phyloP scores from a whole-genome alignment of 2,329 filamentous ascomycete genomes.

The Verticillium tricorpus region DNA sequence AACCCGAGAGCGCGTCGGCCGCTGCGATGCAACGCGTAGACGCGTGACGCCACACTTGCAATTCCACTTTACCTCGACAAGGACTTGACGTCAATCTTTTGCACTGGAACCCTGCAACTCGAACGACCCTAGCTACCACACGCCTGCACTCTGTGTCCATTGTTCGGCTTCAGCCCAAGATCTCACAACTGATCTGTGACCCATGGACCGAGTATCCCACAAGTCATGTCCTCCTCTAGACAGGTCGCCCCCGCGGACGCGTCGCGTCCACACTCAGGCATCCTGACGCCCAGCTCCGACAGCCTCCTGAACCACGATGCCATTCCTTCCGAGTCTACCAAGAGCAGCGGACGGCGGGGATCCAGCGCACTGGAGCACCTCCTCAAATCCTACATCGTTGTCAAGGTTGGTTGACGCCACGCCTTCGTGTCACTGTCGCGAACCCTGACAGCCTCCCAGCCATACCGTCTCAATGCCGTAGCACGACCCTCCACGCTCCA shows the following conservation, averaged over 20 bases:
- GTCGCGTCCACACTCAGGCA: slow-evolving; percentile 42
- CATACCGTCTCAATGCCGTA: slow-evolving; percentile 49
- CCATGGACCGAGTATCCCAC: slow-evolving; percentile 5
- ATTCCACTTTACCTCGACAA: not conserved
- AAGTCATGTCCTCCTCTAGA: slow-evolving; percentile 9
- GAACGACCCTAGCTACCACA: not conserved
- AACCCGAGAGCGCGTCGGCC: not conserved
- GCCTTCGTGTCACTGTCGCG: not conserved
- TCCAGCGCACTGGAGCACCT: slow-evolving; percentile 44
- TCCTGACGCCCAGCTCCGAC: slow-evolving; percentile 35
- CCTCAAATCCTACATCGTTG: slow-evolving; percentile 44
- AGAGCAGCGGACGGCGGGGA: slow-evolving; percentile 28
- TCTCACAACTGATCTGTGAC: not conserved
- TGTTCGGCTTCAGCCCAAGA: not conserved
- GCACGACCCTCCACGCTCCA: slow-evolving; percentile 51
- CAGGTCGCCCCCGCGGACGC: slow-evolving; percentile 31
- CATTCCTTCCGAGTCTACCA: not conserved
- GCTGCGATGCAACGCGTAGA: not conserved
- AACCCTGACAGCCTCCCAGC: slow-evolving; percentile 32
- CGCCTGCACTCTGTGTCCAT: not conserved
- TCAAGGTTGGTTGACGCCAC: slow-evolving; percentile 38
- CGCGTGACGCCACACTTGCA: slow-evolving; percentile 1
- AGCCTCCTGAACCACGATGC: slow-evolving; percentile 27
- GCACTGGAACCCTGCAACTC: not conserved
- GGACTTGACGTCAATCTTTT: not conserved